Conservation (phyloP, 2,329 filamentous ascomycete species). For the Sclerotinia minor region DNA sequence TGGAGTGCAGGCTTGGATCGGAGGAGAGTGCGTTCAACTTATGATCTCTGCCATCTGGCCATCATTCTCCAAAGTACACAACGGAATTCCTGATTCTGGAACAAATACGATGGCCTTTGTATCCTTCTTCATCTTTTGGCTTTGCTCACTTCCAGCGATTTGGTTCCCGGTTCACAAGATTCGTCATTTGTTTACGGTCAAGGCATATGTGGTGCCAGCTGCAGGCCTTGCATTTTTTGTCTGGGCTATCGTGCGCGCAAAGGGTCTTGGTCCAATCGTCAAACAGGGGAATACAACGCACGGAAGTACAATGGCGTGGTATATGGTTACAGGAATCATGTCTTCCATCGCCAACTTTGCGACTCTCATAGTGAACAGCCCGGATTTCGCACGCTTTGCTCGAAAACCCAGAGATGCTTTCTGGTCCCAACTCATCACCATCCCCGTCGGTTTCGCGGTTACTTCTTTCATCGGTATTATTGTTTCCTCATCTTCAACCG, state of each 20-base stretch:
- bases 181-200: conserved; percentile 86
- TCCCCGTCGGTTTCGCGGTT: conserved; percentile 69
- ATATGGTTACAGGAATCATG: conserved; percentile 84
- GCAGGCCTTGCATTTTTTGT: conserved; percentile 86
- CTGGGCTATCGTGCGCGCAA: conserved; percentile 80
- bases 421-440: conserved; percentile 76
- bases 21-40: conserved; percentile 78
- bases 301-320: conserved; percentile 75
- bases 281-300: conserved; percentile 61
- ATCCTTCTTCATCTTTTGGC: conserved; percentile 87
- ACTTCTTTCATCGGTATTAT: conserved; percentile 85
- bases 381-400: conserved; percentile 84
- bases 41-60: conserved; percentile 87
- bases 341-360: conserved; percentile 87
- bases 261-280: conserved; percentile 81
- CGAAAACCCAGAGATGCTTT: conserved; percentile 72
- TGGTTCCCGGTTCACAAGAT: conserved; percentile 90
- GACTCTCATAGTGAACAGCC: conserved; percentile 77
- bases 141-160: conserved; percentile 75
- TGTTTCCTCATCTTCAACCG: conserved; percentile 69
- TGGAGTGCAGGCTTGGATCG: conserved; percentile 82
- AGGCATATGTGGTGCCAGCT: conserved; percentile 78
- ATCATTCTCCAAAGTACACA: conserved; percentile 59
- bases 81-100: conserved; percentile 67
- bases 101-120: conserved; percentile 74